Evolutionary conservation across 768 basidiomycete genomes (phyloP), one percentile per base, ranked within the genome.

Genomic region (Lyophyllum shimeji): DNA sequence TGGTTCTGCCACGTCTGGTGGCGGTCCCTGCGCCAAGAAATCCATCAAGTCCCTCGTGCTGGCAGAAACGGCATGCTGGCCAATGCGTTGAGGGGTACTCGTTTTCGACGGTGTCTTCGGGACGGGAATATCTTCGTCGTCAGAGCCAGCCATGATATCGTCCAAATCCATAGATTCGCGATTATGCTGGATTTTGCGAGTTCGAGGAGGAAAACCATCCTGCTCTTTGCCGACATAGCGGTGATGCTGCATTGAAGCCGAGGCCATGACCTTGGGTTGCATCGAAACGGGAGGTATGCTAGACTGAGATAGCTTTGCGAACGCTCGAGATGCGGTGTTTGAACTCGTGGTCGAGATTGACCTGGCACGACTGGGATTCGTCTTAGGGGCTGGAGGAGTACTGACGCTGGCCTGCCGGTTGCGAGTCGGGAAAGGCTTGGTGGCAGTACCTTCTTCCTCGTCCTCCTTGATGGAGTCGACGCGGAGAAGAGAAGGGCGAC

Each of bases 151-250:
- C 85, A 90, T 85, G 21, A 90, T 67, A 55, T 89, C 88, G 64
- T 93, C 90, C 58, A 91, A 63, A 67, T 91, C 86, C 57, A 90
- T 60, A 1, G 87, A 88, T 65, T 90, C 90, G 33, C 81, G 74
- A 59, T 84, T 83, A 39, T 73, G 77, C 55, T 77, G 81, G 39
- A 81, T 65, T 60, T 74, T 80, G 31, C 83, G 80, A 6, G 77
- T 84, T 18, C 82, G 78, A 56, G 71, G 67, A 8, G 84, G 82
- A 56, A 76, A 74, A 13, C 69, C 67, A 58, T 70, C 68, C 13
- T 65, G 60, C 11, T 69, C 69, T 20, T 67, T 60, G 20, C 39
- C 57, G 43, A 47, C 60, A 58, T 56, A 56, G 47, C 53, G 63
- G 56, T 55, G 61, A 53, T 64, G 60, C 57, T 75, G 67, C 57